Conservation (phyloP, 2,329 filamentous ascomycete species). For the Cladobotryum protrusum region DNA sequence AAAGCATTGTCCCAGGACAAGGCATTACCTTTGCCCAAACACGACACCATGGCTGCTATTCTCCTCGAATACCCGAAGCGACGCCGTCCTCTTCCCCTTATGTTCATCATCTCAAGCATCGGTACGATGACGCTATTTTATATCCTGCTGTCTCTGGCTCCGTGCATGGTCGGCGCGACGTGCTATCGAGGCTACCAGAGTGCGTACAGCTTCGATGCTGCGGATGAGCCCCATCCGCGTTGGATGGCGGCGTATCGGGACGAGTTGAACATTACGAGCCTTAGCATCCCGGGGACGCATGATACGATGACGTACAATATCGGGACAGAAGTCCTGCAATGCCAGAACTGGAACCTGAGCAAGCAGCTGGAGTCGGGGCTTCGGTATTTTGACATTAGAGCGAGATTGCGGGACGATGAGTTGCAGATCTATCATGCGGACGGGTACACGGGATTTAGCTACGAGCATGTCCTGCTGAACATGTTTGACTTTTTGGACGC, state of each 20-base stretch:
- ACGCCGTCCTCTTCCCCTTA: constrained; percentile 3
- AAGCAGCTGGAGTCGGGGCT: constrained; percentile 41
- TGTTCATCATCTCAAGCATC: constrained; percentile 9
- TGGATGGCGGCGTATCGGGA: constrained; percentile 43
- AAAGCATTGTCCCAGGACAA: too few species aligned
- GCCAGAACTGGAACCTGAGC: constrained; percentile 41
- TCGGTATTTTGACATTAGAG: constrained; percentile 45
- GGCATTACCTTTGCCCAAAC: neutral
- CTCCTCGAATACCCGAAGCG: neutral
- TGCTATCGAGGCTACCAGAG: constrained; percentile 25
- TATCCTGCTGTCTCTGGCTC: constrained; percentile 21
- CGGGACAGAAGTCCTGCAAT: constrained; percentile 31
- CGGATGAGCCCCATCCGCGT: constrained; percentile 21
- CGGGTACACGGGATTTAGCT: constrained; percentile 39
- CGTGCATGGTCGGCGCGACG: constrained; percentile 21
- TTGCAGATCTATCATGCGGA: constrained; percentile 43
- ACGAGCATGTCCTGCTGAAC: constrained; percentile 36
- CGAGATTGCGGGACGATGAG: constrained; percentile 35
- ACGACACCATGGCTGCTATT: neutral
- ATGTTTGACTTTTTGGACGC: constrained; percentile 40
- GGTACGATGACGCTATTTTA: constrained; percentile 21
- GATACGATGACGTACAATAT: constrained; percentile 46
- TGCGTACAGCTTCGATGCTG: constrained; percentile 38
- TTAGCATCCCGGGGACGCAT: constrained; percentile 48
- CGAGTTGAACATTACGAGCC: constrained; percentile 32